These are phyloP conservation scores for Acrasis kona DNA, from an alignment of 78 protist genomes.

Conservation along the genomic window DNA sequence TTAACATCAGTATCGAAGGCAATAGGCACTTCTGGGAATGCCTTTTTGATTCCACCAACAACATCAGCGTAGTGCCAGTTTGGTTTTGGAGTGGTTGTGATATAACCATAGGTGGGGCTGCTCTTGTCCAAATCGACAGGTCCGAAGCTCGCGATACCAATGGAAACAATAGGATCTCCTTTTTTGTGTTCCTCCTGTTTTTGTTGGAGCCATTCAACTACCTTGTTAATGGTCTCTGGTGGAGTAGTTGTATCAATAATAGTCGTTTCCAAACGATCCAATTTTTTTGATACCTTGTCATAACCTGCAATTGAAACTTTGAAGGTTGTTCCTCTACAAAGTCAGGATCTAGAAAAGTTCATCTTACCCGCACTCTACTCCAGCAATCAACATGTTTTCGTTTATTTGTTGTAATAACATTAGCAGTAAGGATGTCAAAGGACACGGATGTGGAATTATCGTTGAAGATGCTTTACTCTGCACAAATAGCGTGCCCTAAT, in stretches of 20 bases:
- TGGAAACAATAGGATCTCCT: background rate
- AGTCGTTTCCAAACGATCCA: background rate
- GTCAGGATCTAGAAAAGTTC: too few relatives aligned
- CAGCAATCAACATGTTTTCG: too few relatives aligned
- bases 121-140: conserved; percentile 52
- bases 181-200: background rate
- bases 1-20: conserved; percentile 82
- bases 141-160: conserved; percentile 75
- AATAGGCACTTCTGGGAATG: conserved; percentile 25
- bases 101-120: conserved; percentile 46
- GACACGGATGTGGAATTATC: too few relatives aligned
- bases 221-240: background rate
- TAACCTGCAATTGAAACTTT: background rate
- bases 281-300: background rate
- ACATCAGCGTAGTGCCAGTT: conserved; percentile 46
- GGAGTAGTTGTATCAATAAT: background rate
- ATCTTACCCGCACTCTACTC: too few relatives aligned
- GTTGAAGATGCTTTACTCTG: too few relatives aligned
- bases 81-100: conserved; percentile 79
- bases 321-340: background rate
- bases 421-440: too few relatives aligned
- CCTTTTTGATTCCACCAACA: conserved; percentile 12
- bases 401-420: too few relatives aligned
- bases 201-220: background rate
- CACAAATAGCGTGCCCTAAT: too few relatives aligned